A percentile compares a stretch with the other conserved stretches of the same genome.
Conservation (phyloP, 176 grass and related monocot genomes). For the Carex myosuroides region DNA sequence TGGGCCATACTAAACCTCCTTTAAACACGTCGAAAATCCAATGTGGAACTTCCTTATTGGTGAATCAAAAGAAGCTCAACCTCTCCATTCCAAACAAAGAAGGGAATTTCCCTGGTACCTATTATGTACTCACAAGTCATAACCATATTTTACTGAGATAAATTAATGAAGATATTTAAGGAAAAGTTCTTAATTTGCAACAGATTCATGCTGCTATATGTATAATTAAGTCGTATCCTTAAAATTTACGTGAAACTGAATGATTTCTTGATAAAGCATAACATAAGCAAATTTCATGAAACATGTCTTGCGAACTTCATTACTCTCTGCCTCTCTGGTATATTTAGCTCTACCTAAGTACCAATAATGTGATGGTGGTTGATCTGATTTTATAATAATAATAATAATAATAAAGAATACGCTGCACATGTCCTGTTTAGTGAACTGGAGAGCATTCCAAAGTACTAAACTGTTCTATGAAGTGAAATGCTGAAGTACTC, state of each 20-base stretch:
- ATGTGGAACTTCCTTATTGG: constrained; percentile 16
- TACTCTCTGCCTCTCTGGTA: too few relatives aligned
- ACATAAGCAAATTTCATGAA: not conserved
- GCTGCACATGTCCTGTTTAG: not conserved
- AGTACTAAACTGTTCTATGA: not conserved
- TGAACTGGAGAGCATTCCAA: not conserved
- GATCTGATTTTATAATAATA: too few relatives aligned
- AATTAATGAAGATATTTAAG: too few relatives aligned
- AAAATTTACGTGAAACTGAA: too few relatives aligned
- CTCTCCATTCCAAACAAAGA: not conserved
- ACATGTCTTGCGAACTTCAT: too few relatives aligned
- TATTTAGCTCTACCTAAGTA: not conserved
- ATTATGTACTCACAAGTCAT: not conserved
- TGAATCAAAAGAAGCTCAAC: not conserved
- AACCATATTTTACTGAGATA: not conserved
- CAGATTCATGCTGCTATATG: not conserved
- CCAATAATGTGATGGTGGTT: not conserved
- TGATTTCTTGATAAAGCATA: too few relatives aligned
- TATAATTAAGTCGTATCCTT: not conserved
- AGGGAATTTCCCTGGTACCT: not conserved
- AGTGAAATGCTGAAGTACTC: not conserved
- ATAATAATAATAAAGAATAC: not conserved
- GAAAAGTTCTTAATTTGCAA: not conserved
- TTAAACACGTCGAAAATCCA: constrained; percentile 7
- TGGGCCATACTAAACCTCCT: not conserved